A percentile compares a stretch with the other conserved stretches of the same genome.
Conservation (phyloP, 164 flowering plant genomes). For the Platanus orientalis region DNA sequence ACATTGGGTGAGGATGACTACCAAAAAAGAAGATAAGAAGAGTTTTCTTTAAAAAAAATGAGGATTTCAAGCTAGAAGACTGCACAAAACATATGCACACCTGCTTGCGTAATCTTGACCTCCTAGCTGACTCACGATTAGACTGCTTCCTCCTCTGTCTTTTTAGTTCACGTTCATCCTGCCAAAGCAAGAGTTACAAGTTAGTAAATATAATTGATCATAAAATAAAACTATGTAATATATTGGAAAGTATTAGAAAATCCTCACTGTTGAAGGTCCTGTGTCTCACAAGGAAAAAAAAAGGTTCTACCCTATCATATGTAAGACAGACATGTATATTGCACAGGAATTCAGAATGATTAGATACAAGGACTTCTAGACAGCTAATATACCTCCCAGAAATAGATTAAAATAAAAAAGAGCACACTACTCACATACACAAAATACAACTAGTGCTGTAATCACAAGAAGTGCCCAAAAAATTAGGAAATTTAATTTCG, state of each 20-base stretch:
- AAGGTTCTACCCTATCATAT: neutral
- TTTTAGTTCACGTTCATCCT: conserved; percentile 93
- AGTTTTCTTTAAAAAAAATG: neutral
- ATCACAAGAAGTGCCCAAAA: no score
- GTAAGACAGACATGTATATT: no score
- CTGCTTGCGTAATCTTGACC: conserved; percentile 96
- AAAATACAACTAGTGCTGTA: no score
- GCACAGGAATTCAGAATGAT: no score
- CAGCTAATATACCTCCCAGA: no score
- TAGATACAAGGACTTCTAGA: no score
- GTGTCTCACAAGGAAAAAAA: neutral
- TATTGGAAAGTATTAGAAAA: no score
- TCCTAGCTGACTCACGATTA: conserved; percentile 91
- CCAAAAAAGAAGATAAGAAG: neutral
- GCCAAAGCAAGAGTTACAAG: conserved; percentile 8
- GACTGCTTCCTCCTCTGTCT: conserved; percentile 94
- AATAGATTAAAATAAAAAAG: no score
- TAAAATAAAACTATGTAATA: neutral
- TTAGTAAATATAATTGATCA: neutral
- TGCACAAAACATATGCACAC: conserved; percentile 22
- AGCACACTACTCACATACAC: no score
- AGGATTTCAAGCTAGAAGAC: neutral
- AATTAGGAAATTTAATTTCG: no score
- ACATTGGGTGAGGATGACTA: no score
- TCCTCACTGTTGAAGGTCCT: no score